A percentile compares a stretch with the other conserved stretches of the same genome.
Evolutionary conservation across 2,329 filamentous ascomycete genomes (phyloP).

Genomic region (Venturia carpophila): DNA sequence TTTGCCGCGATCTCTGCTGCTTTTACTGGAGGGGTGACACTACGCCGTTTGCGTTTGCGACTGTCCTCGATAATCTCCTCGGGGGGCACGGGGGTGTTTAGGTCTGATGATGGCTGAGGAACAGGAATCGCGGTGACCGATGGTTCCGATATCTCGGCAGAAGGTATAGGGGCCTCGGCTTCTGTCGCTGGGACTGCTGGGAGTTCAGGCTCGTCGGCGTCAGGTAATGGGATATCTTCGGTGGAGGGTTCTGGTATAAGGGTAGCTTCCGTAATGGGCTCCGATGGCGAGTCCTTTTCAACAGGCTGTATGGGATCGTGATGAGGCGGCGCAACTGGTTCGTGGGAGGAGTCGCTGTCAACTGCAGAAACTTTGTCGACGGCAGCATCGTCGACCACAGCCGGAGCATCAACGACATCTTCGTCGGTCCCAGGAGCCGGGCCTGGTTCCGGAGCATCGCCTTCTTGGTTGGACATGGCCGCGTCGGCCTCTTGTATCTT

Average conservation of each 20-base stretch:
- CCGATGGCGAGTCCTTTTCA: background rate
- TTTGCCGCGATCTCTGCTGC: conserved; percentile 35
- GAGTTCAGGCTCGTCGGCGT: background rate
- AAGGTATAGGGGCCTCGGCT: background rate
- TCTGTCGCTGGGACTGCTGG: background rate
- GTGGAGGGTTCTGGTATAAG: background rate
- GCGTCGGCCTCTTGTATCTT: conserved; percentile 33
- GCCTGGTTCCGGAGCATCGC: background rate
- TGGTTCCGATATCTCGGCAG: background rate
- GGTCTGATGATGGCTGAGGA: conserved; percentile 1
- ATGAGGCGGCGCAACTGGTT: conserved; percentile 5
- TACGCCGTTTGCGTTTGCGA: conserved; percentile 37
- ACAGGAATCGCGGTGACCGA: background rate
- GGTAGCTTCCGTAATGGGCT: background rate
- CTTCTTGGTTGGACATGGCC: background rate
- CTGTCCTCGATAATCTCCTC: conserved; percentile 26
- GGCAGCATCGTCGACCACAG: background rate
- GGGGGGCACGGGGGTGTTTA: conserved; percentile 4
- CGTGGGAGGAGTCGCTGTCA: background rate
- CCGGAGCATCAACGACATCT: conserved; percentile 1
- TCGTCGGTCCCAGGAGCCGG: background rate
- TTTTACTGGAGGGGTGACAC: conserved; percentile 31
- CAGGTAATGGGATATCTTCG: background rate
- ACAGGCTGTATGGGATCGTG: conserved; percentile 10
- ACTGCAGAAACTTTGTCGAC: background rate